phyloP scores from a whole-genome alignment of 2,329 filamentous ascomycete genomes.

The Didymella keratinophila region DNA sequence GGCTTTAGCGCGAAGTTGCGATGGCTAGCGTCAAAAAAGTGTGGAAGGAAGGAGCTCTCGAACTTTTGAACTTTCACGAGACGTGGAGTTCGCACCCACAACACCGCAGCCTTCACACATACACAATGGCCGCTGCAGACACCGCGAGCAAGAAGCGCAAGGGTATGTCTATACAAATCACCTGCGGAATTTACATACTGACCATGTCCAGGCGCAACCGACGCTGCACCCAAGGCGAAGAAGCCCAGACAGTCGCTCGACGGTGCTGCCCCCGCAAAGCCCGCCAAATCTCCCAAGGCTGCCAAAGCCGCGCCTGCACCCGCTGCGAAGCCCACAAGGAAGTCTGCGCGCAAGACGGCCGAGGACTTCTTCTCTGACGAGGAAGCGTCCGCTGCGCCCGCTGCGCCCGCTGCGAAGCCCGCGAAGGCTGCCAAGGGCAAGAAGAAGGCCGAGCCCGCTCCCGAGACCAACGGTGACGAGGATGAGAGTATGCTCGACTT shows the following conservation, averaged over 20 bases:
- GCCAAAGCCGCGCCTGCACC: constrained; percentile 34
- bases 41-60: constrained; percentile 37
- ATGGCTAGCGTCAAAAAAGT: constrained; percentile 45
- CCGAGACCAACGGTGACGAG: constrained; percentile 23
- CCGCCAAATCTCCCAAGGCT: constrained; percentile 30
- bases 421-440: constrained; percentile 50
- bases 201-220: constrained; percentile 40
- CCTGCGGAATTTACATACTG: constrained; percentile 10
- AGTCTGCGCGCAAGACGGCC: constrained; percentile 47
- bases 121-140: constrained; percentile 61
- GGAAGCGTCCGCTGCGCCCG: constrained; percentile 29
- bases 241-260: constrained; percentile 50
- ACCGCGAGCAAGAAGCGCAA: constrained; percentile 65
- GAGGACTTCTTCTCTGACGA: constrained; percentile 47
- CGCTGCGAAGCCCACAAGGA: constrained; percentile 31
- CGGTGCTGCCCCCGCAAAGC: constrained; percentile 29
- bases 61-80: constrained; percentile 44
- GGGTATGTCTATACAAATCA: constrained; percentile 46
- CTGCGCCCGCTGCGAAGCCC: constrained; percentile 28
- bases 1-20: constrained; percentile 27
- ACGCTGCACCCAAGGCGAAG: constrained; percentile 48
- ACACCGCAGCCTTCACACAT: constrained; percentile 20
- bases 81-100: constrained; percentile 17
- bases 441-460: constrained; percentile 43
- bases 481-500: constrained; percentile 25